Evolutionary conservation across 1,284 basidiomycete species (phyloP), one percentile per base, ranked within the genome.

Genomic region (Papiliotrema terrestris): DNA sequence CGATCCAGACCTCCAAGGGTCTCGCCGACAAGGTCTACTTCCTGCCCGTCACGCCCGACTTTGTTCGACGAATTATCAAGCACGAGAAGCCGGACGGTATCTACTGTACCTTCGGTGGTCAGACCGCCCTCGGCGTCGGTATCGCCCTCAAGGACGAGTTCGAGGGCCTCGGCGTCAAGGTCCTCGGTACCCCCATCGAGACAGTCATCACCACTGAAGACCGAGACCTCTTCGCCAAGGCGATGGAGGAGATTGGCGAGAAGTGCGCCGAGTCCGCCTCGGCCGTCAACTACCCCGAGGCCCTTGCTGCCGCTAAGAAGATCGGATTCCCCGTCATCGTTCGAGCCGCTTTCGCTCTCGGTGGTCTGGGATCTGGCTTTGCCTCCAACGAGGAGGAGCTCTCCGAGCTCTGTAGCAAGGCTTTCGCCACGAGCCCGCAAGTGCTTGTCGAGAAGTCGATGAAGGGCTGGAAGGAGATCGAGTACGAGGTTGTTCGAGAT

Each of bases 381-480:
- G 96, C 96, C 50, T 87, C 97, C 72, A 86, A 98, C 75, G 83
- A 92, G 29, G 91, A 98, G 61, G 95, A 98, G 80, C 81, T 99
- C 55, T 95, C 87, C 92, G 55, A 94, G 98, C 77, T 82, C 98
- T 22, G 85, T 91, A 51, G 94, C 96, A 37, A 94, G 89, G 72
- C 83, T 99, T 58, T 87, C 86, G 73, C 82, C 98, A 36, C 90
- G 95, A 42, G 87, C 66, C 96, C 96, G 47, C 96, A 98, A 77
- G 91, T 98, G 47, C 83, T 99, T 54, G 94, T 98, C 65, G 96
- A 98, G 78, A 90, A 93, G 66, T 93, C 89, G 69, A 89, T 99
- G 86, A 98, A 98, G 79, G 96, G 96, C 45, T 99, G 96, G 96
- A 99, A 98, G 76, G 96, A 99, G 80, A 83, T 97, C 66, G 96